These are phyloP conservation scores for Boletellus deceptivus DNA, from an alignment of 1,284 basidiomycete species.

Conservation along the genomic window DNA sequence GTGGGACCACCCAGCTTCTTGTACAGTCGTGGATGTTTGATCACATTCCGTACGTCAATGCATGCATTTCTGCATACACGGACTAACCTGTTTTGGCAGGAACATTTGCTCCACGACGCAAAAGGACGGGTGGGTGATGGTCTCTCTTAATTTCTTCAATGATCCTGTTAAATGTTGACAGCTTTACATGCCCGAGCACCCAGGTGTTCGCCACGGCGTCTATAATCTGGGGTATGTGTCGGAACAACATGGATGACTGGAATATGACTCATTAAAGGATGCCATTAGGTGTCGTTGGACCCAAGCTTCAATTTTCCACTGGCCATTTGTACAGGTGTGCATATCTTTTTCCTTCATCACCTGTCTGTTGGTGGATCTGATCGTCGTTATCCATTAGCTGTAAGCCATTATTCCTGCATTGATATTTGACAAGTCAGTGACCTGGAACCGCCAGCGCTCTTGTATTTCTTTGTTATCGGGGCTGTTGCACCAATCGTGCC, in stretches of 20 bases:
- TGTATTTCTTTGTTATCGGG: slow-evolving; percentile 50
- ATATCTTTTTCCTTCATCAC: not conserved
- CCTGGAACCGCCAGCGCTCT: slow-evolving; percentile 28
- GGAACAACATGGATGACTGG: not conserved
- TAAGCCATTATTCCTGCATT: slow-evolving; percentile 4
- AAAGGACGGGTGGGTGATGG: slow-evolving; percentile 28
- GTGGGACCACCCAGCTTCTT: slow-evolving; percentile 39
- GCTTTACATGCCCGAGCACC: slow-evolving; percentile 37
- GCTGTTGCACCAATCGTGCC: slow-evolving; percentile 42
- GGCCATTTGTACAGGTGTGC: slow-evolving; percentile 35
- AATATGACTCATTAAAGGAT: not conserved
- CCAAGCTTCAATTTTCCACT: slow-evolving; percentile 39
- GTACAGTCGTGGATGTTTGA: slow-evolving; percentile 48
- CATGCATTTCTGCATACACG: not conserved
- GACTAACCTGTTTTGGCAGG: slow-evolving; percentile 9
- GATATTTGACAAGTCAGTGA: not conserved
- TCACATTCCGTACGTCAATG: slow-evolving; percentile 25
- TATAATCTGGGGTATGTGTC: slow-evolving; percentile 34
- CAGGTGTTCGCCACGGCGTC: slow-evolving; percentile 40
- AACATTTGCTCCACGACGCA: slow-evolving; percentile 34
- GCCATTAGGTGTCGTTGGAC: slow-evolving; percentile 38
- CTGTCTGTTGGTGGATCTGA: slow-evolving; percentile 5
- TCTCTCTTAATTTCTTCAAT: not conserved
- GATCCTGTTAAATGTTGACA: slow-evolving; percentile 3
- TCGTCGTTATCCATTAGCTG: slow-evolving; percentile 10